Base-by-base conservation (phyloP, 179 eudicot genomes). In the Vitellaria paradoxa region DNA sequence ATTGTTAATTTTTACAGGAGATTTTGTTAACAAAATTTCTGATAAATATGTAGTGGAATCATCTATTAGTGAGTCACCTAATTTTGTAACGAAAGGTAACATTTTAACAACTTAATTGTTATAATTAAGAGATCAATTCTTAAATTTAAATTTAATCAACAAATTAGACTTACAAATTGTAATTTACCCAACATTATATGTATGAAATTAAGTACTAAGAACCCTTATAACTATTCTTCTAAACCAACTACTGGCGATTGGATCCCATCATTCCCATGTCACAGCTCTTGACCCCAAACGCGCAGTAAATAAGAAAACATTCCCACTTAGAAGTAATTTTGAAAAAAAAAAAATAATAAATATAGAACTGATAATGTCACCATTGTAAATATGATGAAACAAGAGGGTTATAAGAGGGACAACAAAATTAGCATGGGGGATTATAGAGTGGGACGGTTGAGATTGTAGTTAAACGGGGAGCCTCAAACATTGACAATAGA, bases 401-500 rank as follows among this genome's bases (percentile, higher is more conserved):
- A 23, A 18, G 14, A 40, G 61, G 73, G 80, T 37, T 42, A 70
- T 11, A 65, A 53, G 68, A 66, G 85, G 85, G 40, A 76, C 53
- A n/a, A 67, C 3, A 72, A 60, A 64, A 30, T 6, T 1, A 23
- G 55, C 55, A 53, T 72, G 77, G 85, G 82, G 46, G 65, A 30
- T 30, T 30, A 75, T 57, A 82, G 75, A 83, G 82, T 84, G 80
- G 80, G 84, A 78, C 78, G 70, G 82, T 81, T 76, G 80, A 62
- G 82, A 72, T 45, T 76, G 40, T 78, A 70, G 79, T 84, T 76
- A 79, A 82, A 70, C 57, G 55, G 26, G 78, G 70, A 71, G 80
- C 80, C 85, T 75, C 81, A 87, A 85, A 87, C 69, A 76, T 87
- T 80, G 89, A 86, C 88, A 70, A 87, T 72, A 21, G 18, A 62